Evolutionary conservation across 805 yeast species (phyloP), one percentile per base, ranked within the genome.

Genomic region (Blastobotrys chiropterorum): DNA sequence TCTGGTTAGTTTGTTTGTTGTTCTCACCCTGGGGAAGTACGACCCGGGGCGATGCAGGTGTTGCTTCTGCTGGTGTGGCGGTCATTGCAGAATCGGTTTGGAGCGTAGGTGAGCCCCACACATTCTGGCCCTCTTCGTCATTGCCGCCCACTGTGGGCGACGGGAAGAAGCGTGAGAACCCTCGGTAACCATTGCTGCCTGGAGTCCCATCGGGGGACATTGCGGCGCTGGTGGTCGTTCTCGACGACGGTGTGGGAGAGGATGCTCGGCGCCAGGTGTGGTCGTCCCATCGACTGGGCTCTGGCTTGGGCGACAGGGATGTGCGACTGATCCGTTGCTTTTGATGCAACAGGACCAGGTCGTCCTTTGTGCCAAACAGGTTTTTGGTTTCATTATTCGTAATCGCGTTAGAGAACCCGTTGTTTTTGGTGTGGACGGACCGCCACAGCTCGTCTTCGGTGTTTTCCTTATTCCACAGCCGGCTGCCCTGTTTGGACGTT

Each of bases 151-250:
- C 40, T 41, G 4, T 8, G 48, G 50, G 53, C 7, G 55, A 51
- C n/a, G 60, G 60, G 55, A 55, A 48, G 47, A 53, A 49, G 34
- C 46, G 26, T 31, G 51, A 53, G 16, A 26, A 46, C 30, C 22
- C 45, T 8, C 53, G 50, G 8, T 42, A 20, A 16, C 46, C 13
- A 8, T 20, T 21, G 13, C 16, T 30, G 44, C 30, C 38, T 3
- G 46, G 38, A 3, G 54, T 38, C n/a, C n/a, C n/a, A n/a, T n/a
- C n/a, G 31, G 20, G 44, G 14, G 46, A 39, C 17, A 34, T 17
- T 8, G 44, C 44, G 15, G 47, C 17, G 46, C 43, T n/a, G 38
- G 44, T 30, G 30, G 38, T 15, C 11, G 19, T 30, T 13, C 30
- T 43, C 3, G 46, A 21, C 26, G 49, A 40, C 17, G 46, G 38